Conservation (phyloP, 257 asterid genomes). For the Salvia splendens region DNA sequence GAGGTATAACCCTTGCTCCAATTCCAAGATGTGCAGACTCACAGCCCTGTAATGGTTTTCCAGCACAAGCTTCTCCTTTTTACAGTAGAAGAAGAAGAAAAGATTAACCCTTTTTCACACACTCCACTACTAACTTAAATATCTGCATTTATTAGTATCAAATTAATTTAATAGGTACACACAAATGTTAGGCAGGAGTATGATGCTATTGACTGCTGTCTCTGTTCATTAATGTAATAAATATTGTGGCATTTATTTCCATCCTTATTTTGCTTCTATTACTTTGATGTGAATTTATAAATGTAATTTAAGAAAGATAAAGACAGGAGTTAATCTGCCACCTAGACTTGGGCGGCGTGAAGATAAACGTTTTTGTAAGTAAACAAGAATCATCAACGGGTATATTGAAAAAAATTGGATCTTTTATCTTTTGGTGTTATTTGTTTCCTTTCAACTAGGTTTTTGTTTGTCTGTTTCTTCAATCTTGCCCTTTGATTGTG, state of each 20-base stretch:
- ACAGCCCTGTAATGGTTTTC: slow-evolving; percentile 19
- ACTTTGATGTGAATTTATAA: slow-evolving; percentile 12
- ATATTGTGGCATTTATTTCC: slow-evolving; percentile 20
- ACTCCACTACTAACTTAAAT: slow-evolving; percentile 32
- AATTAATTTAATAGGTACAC: background rate
- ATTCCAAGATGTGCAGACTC: slow-evolving; percentile 29
- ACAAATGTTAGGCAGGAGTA: slow-evolving; percentile 31
- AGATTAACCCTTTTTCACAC: slow-evolving; percentile 39
- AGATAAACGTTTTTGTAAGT: slow-evolving; percentile 48
- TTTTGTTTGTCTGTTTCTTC: slow-evolving; percentile 24
- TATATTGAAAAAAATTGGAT: slow-evolving; percentile 27
- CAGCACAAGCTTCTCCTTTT: slow-evolving; percentile 35
- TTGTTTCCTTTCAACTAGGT: slow-evolving; percentile 20
- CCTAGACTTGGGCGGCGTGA: slow-evolving; percentile 63
- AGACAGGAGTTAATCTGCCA: slow-evolving; percentile 42
- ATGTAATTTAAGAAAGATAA: slow-evolving; percentile 19
- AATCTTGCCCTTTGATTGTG: slow-evolving; percentile 3
- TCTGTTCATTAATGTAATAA: slow-evolving; percentile 21
- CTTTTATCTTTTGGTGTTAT: slow-evolving; percentile 37
- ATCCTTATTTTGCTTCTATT: background rate
- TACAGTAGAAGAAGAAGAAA: slow-evolving; percentile 32
- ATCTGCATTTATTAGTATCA: slow-evolving; percentile 14
- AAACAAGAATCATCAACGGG: slow-evolving; percentile 30
- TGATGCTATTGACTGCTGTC: slow-evolving; percentile 32
- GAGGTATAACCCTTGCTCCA: slow-evolving; percentile 34